These are phyloP conservation scores for Syzygium syzygioides DNA, from an alignment of 441 rosid species.

Conservation along the genomic window DNA sequence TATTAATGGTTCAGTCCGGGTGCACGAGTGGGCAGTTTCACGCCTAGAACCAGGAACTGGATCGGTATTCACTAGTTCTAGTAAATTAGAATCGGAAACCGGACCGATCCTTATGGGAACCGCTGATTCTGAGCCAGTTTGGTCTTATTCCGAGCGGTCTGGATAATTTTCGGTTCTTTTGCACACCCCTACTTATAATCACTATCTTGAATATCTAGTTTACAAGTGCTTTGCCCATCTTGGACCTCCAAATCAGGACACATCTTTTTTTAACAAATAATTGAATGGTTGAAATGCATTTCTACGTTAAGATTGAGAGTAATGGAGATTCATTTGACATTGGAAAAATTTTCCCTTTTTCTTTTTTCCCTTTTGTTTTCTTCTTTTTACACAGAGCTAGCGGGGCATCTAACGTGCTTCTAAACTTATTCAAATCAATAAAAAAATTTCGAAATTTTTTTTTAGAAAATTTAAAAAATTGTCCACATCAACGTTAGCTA, in stretches of 20 bases:
- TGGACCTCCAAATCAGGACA: not conserved
- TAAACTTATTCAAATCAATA: not conserved
- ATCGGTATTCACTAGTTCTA: too few relatives aligned
- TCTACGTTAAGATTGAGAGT: not conserved
- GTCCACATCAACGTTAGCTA: rapidly evolving
- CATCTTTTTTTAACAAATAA: not conserved
- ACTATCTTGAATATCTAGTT: not conserved
- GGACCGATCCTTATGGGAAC: too few relatives aligned
- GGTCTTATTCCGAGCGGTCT: too few relatives aligned
- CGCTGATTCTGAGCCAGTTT: rapidly evolving
- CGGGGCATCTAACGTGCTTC: rapidly evolving
- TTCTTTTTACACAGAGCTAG: too few relatives aligned
- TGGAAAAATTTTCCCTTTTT: too few relatives aligned
- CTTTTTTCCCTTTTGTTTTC: too few relatives aligned
- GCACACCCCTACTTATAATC: not conserved
- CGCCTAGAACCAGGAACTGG: rapidly evolving
- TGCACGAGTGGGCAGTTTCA: too few relatives aligned
- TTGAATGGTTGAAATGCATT: not conserved
- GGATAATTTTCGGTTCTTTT: rapidly evolving
- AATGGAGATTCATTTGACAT: not conserved
- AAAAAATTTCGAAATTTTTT: too few relatives aligned
- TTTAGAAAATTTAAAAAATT: too few relatives aligned
- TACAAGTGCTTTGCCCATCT: not conserved
- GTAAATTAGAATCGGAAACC: too few relatives aligned
- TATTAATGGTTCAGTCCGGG: too few relatives aligned